These are phyloP conservation scores for Stachybotrys elegans DNA, from an alignment of 2,329 filamentous ascomycete species.

Conservation along the genomic window DNA sequence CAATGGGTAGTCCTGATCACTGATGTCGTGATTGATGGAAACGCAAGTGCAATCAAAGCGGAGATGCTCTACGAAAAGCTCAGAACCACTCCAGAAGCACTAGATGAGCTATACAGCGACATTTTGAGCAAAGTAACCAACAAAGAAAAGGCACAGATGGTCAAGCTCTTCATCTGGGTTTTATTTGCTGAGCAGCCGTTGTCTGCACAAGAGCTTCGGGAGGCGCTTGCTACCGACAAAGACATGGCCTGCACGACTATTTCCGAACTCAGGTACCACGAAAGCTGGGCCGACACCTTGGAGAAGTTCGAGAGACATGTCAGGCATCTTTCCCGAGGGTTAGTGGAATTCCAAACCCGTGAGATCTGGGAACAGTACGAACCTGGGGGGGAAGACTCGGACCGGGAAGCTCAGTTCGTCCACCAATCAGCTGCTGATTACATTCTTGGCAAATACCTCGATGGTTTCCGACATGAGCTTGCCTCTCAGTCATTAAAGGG, in stretches of 20 bases:
- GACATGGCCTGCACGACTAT: not conserved
- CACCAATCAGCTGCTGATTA: conserved; percentile 2
- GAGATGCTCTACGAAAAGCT: not conserved
- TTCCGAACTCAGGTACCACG: not conserved
- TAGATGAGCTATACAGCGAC: not conserved
- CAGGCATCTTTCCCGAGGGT: conserved; percentile 1
- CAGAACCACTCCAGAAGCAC: not conserved
- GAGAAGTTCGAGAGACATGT: conserved; percentile 2
- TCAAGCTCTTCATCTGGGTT: conserved; percentile 3
- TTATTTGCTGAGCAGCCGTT: conserved; percentile 3
- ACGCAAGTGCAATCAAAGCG: not conserved
- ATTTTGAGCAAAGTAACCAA: not conserved
- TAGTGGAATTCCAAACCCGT: conserved; percentile 5
- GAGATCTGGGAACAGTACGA: conserved; percentile 4
- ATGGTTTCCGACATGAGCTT: not conserved
- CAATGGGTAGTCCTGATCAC: conserved; percentile 5
- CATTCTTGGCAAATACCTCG: not conserved
- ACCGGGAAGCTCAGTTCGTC: conserved; percentile 4
- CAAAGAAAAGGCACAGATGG: not conserved
- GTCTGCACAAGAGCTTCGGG: conserved; percentile 5
- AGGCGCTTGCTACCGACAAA: conserved; percentile 3
- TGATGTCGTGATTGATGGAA: not conserved
- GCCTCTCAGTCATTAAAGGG: not conserved
- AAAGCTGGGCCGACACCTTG: not conserved
- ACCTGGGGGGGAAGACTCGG: conserved; percentile 1